Percentiles rank a stretch among this genome's conserved stretches.
Evolutionary conservation across 2,329 filamentous ascomycete species (phyloP).

Genomic region (Nemania sp.): DNA sequence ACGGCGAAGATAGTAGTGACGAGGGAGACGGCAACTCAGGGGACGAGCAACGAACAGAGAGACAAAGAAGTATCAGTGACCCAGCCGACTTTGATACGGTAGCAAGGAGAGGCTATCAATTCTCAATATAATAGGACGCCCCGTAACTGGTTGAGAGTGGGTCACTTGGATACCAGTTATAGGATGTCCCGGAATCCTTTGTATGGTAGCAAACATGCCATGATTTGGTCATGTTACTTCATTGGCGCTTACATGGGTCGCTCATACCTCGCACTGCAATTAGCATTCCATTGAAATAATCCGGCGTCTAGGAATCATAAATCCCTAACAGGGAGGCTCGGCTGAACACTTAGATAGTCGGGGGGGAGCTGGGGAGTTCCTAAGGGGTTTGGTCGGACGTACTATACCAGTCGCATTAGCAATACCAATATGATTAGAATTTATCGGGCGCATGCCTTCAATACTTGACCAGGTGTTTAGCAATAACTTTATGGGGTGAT

Average conservation of each 20-base stretch:
- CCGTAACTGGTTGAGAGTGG: conserved; percentile 20
- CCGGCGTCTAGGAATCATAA: conserved; percentile 34
- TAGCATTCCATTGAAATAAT: conserved; percentile 29
- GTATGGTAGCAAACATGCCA: conserved; percentile 33
- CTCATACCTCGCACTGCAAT: conserved; percentile 23
- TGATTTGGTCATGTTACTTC: conserved; percentile 22
- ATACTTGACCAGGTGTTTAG: not conserved
- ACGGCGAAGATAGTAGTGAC: conserved; percentile 69
- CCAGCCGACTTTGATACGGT: conserved; percentile 50
- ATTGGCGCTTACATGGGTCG: conserved; percentile 27
- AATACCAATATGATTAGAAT: conserved; percentile 11
- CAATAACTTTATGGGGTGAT: not conserved
- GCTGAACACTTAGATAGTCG: conserved; percentile 25
- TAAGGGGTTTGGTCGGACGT: conserved; percentile 18
- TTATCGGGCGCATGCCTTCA: not conserved
- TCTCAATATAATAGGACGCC: conserved; percentile 40
- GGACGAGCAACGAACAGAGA: conserved; percentile 66
- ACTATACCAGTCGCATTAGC: conserved; percentile 34
- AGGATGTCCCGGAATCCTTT: conserved; percentile 24
- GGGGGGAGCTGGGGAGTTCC: conserved; percentile 19
- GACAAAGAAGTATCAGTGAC: conserved; percentile 65
- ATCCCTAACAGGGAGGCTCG: conserved; percentile 7
- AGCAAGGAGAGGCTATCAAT: conserved; percentile 37
- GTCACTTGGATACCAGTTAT: conserved; percentile 34
- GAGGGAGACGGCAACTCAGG: conserved; percentile 59